A percentile compares a stretch with the other conserved stretches of the same genome.
phyloP scores from a whole-genome alignment of 2,329 filamentous ascomycete species.

The Fusarium dlaminii region DNA sequence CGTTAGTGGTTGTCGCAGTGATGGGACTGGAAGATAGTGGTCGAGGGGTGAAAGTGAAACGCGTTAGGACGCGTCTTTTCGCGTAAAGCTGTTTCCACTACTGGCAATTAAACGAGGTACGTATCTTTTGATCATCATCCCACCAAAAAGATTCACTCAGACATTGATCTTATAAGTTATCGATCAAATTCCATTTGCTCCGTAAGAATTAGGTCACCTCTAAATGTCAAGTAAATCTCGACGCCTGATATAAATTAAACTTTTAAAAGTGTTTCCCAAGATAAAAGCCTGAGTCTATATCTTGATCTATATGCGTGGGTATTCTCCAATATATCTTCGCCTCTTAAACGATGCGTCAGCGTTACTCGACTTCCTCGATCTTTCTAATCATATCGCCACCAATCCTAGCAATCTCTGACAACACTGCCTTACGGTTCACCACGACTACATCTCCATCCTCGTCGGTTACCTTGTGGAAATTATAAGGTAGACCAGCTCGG shows the following conservation, averaged over 20 bases:
- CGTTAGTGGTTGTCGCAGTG: slow-evolving; percentile 35
- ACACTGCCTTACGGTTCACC: slow-evolving; percentile 73
- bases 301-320: slow-evolving; percentile 25
- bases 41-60: slow-evolving; percentile 25
- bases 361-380: slow-evolving; percentile 61
- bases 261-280: neutral
- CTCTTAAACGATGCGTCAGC: neutral
- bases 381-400: slow-evolving; percentile 73
- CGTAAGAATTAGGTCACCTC: neutral
- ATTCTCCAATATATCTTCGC: slow-evolving; percentile 11
- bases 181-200: neutral
- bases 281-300: slow-evolving; percentile 5
- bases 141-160: neutral
- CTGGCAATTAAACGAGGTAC: slow-evolving; percentile 7
- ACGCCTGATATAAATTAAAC: neutral
- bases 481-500: slow-evolving; percentile 76
- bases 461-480: slow-evolving; percentile 51
- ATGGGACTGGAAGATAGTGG: slow-evolving; percentile 21
- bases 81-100: slow-evolving; percentile 40
- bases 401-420: slow-evolving; percentile 77
- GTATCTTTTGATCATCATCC: neutral
- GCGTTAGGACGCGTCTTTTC: slow-evolving; percentile 38
- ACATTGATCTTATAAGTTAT: neutral
- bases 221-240: neutral
- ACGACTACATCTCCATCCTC: slow-evolving; percentile 62